A percentile compares a stretch with the other conserved stretches of the same genome.
Evolutionary conservation across 805 yeast genomes (phyloP).

Genomic region (Ogataea pignaliae): DNA sequence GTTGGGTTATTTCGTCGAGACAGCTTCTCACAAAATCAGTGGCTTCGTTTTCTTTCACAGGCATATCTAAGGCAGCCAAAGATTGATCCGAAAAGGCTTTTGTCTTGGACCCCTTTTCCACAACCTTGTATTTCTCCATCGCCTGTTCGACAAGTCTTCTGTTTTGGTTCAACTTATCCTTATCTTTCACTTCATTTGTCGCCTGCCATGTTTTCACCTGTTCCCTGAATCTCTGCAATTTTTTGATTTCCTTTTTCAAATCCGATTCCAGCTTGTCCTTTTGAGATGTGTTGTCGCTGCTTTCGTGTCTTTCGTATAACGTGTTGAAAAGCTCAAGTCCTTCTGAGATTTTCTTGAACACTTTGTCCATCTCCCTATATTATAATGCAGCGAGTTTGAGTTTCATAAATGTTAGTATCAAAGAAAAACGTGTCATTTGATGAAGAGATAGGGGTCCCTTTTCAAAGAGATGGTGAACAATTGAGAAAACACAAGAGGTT

Average conservation of each 20-base stretch:
- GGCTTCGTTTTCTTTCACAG: conserved; percentile 73
- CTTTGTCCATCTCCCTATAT: conserved; percentile 53
- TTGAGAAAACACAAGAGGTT: too few relatives aligned
- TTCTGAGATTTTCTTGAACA: conserved; percentile 55
- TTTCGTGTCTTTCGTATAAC: conserved; percentile 49
- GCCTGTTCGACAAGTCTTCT: conserved; percentile 38
- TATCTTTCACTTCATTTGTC: conserved; percentile 47
- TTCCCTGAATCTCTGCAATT: conserved; percentile 54
- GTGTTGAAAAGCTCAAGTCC: conserved; percentile 53
- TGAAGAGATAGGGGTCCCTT: too few relatives aligned
- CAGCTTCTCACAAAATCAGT: conserved; percentile 62
- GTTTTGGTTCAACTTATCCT: conserved; percentile 43
- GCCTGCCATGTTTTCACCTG: conserved; percentile 58
- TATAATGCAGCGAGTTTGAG: background rate
- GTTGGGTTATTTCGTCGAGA: conserved; percentile 76
- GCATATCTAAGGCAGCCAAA: conserved; percentile 43
- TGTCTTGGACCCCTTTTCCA: conserved; percentile 52
- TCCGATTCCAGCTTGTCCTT: conserved; percentile 55
- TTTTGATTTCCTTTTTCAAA: conserved; percentile 56
- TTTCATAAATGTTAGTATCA: too few relatives aligned
- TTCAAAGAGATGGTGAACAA: too few relatives aligned
- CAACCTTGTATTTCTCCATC: conserved; percentile 58
- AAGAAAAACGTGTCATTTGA: too few relatives aligned
- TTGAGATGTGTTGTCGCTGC: conserved; percentile 45
- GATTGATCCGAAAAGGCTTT: conserved; percentile 59